phyloP scores from a whole-genome alignment of 2,329 filamentous ascomycete species.

The Dactylellina parvicollis region DNA sequence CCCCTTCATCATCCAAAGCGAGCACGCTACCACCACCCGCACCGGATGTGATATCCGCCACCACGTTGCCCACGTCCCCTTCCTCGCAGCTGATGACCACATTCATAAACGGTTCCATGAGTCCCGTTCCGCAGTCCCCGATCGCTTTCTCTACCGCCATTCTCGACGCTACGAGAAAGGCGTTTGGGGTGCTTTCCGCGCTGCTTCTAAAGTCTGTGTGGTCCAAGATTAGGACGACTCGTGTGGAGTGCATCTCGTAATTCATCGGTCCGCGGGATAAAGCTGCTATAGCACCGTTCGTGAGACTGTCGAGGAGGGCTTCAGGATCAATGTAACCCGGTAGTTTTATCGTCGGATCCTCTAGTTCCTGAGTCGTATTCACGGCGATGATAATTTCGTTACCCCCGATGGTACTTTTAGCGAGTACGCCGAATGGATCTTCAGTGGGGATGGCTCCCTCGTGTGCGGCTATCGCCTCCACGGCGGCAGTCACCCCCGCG shows the following conservation, averaged over 20 bases:
- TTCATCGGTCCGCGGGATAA: conserved; percentile 84
- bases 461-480: conserved; percentile 70
- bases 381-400: conserved; percentile 73
- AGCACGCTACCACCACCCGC: conserved; percentile 78
- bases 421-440: conserved; percentile 59
- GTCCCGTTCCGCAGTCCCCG: conserved; percentile 67
- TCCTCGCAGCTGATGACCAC: conserved; percentile 88
- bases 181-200: conserved; percentile 73
- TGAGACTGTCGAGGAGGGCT: conserved; percentile 68
- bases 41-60: conserved; percentile 78
- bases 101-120: conserved; percentile 95
- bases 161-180: conserved; percentile 73
- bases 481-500: conserved; percentile 75
- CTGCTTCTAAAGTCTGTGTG: conserved; percentile 72
- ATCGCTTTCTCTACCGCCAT: conserved; percentile 77
- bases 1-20: conserved; percentile 68
- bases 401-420: conserved; percentile 70
- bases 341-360: conserved; percentile 60
- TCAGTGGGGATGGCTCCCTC: conserved; percentile 59
- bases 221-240: conserved; percentile 76
- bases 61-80: conserved; percentile 78
- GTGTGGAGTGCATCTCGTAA: conserved; percentile 80
- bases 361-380: conserved; percentile 49
- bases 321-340: conserved; percentile 56
- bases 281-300: conserved; percentile 83